Evolutionary conservation across 257 asterid species (phyloP).

Genomic region (Paulownia fortunei): DNA sequence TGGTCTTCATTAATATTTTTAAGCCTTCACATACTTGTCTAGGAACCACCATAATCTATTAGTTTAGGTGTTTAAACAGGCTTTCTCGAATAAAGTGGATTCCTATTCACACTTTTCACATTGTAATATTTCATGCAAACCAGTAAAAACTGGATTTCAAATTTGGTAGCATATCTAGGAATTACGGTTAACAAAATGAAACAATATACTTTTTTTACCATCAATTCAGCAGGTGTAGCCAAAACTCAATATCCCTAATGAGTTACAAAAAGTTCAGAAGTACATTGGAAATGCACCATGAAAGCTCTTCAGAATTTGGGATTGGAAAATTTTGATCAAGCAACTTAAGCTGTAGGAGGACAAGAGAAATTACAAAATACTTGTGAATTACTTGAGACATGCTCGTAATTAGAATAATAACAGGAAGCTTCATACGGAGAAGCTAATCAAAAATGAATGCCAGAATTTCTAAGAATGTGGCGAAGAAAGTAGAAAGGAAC

Average conservation of each 20-base stretch:
- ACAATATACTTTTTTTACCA: not conserved
- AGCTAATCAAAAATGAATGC: not conserved
- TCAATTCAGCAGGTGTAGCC: constrained; percentile 20
- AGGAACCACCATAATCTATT: not conserved
- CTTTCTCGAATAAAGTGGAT: constrained; percentile 1
- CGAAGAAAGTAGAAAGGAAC: not conserved
- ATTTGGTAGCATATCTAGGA: not conserved
- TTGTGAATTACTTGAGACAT: not conserved
- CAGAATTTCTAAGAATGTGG: not conserved
- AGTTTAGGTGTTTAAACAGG: not conserved
- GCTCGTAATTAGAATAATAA: not conserved
- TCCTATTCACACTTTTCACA: not conserved
- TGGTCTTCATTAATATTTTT: not conserved
- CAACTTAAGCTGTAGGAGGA: constrained; percentile 12
- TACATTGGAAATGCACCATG: not conserved
- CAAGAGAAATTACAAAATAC: not conserved
- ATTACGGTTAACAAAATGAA: not conserved
- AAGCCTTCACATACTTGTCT: not conserved
- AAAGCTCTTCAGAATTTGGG: not conserved
- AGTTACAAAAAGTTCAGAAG: not conserved
- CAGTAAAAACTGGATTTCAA: not conserved
- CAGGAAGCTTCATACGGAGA: not conserved
- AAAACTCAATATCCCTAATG: not conserved
- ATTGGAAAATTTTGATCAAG: not conserved
- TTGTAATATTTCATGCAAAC: not conserved